Percentiles rank a stretch among this genome's conserved stretches.
Conservation (phyloP, 345 rosid species). For the Linum lewisii region DNA sequence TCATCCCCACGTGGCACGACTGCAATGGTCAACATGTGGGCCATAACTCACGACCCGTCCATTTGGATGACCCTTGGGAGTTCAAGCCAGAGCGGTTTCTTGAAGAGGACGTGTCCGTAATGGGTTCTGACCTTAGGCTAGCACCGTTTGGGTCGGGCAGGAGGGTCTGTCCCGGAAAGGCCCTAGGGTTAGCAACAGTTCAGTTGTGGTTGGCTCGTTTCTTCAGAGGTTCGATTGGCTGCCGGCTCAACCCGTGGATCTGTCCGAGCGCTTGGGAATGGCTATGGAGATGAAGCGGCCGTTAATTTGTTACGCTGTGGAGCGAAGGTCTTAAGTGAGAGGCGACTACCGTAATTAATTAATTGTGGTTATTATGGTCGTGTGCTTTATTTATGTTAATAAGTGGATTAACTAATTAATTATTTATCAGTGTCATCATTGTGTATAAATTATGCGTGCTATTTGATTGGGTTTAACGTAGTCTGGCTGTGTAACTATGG, state of each 20-base stretch:
- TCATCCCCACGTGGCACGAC: constrained; percentile 58
- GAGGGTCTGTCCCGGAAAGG: constrained; percentile 62
- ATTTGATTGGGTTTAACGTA: background rate
- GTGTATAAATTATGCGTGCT: background rate
- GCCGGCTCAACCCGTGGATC: constrained; percentile 33
- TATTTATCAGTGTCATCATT: background rate
- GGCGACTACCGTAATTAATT: background rate
- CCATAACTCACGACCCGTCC: constrained; percentile 52
- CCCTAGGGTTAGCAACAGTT: constrained; percentile 47
- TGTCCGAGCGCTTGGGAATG: constrained; percentile 42
- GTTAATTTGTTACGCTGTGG: constrained; percentile 25
- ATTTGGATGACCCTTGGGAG: constrained; percentile 49
- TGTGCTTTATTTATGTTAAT: background rate
- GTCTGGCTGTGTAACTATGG: background rate
- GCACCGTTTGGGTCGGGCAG: constrained; percentile 79
- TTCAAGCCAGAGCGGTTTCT: constrained; percentile 43
- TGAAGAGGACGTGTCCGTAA: constrained; percentile 34
- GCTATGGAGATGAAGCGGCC: constrained; percentile 57
- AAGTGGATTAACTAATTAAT: background rate
- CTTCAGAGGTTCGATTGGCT: constrained; percentile 45
- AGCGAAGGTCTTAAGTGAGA: constrained; percentile 7
- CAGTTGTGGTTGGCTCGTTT: constrained; percentile 53
- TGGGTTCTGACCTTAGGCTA: constrained; percentile 58
- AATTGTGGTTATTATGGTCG: background rate
- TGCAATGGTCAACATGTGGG: constrained; percentile 84